Evolutionary conservation across 2,329 filamentous ascomycete genomes (phyloP).

Genomic region (Colletotrichum lini): DNA sequence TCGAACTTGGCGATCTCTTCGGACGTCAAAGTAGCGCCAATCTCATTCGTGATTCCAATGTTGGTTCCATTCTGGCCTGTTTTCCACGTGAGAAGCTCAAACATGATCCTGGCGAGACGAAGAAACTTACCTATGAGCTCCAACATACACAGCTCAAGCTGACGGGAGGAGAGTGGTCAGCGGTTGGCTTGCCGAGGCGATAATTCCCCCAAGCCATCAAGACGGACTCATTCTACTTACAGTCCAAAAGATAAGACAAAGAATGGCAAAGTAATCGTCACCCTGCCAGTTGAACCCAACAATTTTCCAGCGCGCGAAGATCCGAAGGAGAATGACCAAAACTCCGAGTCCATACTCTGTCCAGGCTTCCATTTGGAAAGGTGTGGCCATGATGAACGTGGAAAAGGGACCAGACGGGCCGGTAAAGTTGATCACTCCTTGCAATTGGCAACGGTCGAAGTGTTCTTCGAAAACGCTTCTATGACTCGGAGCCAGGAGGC

Average conservation of each 20-base stretch:
- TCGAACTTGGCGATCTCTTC: slow-evolving; percentile 48
- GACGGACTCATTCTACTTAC: slow-evolving; percentile 43
- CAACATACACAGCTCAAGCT: slow-evolving; percentile 30
- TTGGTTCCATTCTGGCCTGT: slow-evolving; percentile 56
- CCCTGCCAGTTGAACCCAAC: slow-evolving; percentile 59
- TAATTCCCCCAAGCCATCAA: no score
- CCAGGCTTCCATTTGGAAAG: slow-evolving; percentile 61
- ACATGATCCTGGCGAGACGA: no score
- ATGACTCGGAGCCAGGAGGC: neutral
- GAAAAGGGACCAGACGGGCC: neutral
- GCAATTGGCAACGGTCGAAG: neutral
- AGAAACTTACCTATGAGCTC: slow-evolving; percentile 25
- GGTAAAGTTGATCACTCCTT: neutral
- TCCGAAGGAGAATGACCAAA: slow-evolving; percentile 54
- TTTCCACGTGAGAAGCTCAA: neutral
- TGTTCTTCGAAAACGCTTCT: neutral
- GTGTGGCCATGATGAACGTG: slow-evolving; percentile 50
- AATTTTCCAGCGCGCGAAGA: slow-evolving; percentile 55
- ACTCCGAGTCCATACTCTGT: slow-evolving; percentile 58
- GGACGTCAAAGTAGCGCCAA: slow-evolving; percentile 49
- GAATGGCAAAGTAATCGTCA: slow-evolving; percentile 59
- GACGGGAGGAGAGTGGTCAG: neutral
- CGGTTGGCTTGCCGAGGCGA: neutral
- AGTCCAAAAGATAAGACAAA: slow-evolving; percentile 56
- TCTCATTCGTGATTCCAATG: slow-evolving; percentile 52